Conservation (phyloP, 306 rosid species). For the Bauhinia variegata region DNA sequence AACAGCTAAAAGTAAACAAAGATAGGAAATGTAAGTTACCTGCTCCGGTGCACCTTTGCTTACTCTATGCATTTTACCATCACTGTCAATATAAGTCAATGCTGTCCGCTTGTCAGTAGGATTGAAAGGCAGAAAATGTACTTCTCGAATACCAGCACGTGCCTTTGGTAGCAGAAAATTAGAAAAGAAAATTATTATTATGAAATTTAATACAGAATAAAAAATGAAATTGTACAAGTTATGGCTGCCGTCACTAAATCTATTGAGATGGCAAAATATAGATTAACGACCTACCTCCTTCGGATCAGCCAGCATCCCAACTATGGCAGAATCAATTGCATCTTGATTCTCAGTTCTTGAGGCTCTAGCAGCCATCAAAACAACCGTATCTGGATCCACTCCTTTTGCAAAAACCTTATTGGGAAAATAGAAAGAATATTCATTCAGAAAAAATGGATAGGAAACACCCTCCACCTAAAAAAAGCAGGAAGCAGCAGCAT, state of each 20-base stretch:
- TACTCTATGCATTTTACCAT: constrained; percentile 91
- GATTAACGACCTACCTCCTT: constrained; percentile 69
- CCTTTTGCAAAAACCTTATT: constrained; percentile 86
- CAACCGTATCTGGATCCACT: constrained; percentile 86
- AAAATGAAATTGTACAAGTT: neutral
- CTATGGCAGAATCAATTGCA: constrained; percentile 94
- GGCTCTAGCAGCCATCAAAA: constrained; percentile 97
- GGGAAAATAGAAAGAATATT: constrained; percentile 33
- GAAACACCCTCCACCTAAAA: neutral
- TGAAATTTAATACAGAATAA: constrained; percentile 27
- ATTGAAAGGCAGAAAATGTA: constrained; percentile 97
- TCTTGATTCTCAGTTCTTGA: constrained; percentile 96
- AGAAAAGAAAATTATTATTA: constrained; percentile 23
- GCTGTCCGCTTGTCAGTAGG: constrained; percentile 99
- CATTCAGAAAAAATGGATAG: constrained; percentile 21
- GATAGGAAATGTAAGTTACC: constrained; percentile 53
- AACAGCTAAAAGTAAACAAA: neutral
- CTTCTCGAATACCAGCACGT: constrained; percentile 89
- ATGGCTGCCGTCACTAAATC: neutral
- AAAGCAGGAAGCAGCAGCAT: constrained; percentile 19
- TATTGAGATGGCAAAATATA: neutral
- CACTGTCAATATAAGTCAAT: constrained; percentile 80
- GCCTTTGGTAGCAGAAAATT: constrained; percentile 57
- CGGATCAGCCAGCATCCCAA: constrained; percentile 97
- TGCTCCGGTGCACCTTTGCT: constrained; percentile 99